Base-by-base conservation (phyloP, 257 asterid species). In the Capsicum rhomboideum region DNA sequence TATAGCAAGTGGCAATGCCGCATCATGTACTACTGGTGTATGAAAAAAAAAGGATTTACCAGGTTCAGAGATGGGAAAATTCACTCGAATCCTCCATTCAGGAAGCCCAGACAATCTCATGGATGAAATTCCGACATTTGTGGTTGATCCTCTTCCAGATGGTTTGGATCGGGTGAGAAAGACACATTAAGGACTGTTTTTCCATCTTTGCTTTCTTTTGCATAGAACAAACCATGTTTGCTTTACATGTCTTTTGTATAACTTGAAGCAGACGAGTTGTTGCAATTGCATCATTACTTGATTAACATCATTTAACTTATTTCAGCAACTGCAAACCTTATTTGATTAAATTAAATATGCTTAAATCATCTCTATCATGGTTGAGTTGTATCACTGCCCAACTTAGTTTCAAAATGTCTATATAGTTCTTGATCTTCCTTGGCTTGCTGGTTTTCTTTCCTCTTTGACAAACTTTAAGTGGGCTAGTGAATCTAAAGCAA, bases 71-170 rank as follows among this genome's bases (percentile, higher is more conserved):
- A 92, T 91, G 94, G 94, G 93, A 42, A 89, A 86, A 82, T 87
- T 91, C 84, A 91, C 97, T 28, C 87, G 94, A 55, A 84, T 92
- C 77, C 92, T 92, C 20, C 94, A 92, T 86, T 91, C 94, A 0
- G 97, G 97, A 80, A 78, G 55, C 13, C 91, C 97, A 0, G 94
- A 90, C 85, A 89, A 90, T 75, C 89, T 92, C n/a, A 89, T 91
- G 97, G 92, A 92, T 74, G 97, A 90, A 89, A 92, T 92, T 53
- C 97, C 93, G 6, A 91, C 94, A 1, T 86, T 90, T 56, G 91
- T 92, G 34, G 94, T 89, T 58, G 90, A 92, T 79, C 94, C 94
- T 71, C 93, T 92, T 72, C 94, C 97, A 2, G 23, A 68, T 4
- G 94, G 94, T 77, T 54, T 90, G 87, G 93, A 92, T 79, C 77